Base-by-base conservation (phyloP, 441 rosid species). In the Adansonia madagascariensis region DNA sequence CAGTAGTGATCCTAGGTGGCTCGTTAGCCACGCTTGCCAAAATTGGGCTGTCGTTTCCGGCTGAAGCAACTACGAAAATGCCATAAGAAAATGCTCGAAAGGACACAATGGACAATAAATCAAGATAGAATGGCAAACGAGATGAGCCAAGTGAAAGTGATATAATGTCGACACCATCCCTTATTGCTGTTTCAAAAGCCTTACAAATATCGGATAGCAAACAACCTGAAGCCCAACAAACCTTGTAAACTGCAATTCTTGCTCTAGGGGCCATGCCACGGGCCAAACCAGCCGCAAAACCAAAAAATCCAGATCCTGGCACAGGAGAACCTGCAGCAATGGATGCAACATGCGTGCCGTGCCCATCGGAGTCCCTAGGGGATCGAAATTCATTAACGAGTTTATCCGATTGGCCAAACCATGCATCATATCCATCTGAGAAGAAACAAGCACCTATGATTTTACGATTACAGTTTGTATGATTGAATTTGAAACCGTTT, bases 211-310 rank as follows among this genome's bases (percentile, higher is more conserved):
- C 88, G 1, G 82, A 47, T 8, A 31, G 20, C 1, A 0, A 0
- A 66, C 88, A 84, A 2, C 60, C 57, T 0, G 0, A 6, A 0
- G 6, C 44, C 85, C 81, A 79, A 47, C 89, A 85, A 20, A 86
- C 82, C 64, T 82, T 81, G 78, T 88, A 88, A 4, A 74, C 55
- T 0, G 87, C 86, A 17, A 86, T 55, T 1, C 82, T 81, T 8
- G 89, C 87, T 22, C 79, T 82, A 15, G 86, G 80, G 10, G 89
- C 87, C 47, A 88, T 76, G 53, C 88, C 88, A 35, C 24, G 61
- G 0, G 86, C 85, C 2, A 74, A 35, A 7, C 91, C 89, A 2
- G 2, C 24, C 0, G 87, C 88, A 4, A 17, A 75, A 3, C 81
- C 84, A 1, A 80, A 24, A 27, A 81, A 77, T 15, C 75, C 62